Conservation (phyloP, 306 rosid species). For the Quercus ilex region DNA sequence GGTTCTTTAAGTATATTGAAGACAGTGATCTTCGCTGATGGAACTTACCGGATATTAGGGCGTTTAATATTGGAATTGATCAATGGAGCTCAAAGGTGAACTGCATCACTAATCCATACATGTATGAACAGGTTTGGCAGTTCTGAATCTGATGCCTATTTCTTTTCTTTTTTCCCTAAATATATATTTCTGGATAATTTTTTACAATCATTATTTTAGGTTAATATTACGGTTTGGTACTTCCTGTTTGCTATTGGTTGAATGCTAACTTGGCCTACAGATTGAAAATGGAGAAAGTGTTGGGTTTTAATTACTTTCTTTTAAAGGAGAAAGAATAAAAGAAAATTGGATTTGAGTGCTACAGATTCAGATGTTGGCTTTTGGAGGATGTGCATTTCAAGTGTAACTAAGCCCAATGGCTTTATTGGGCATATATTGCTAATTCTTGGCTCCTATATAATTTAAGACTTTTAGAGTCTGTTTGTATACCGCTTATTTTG, state of each 20-base stretch:
- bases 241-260: neutral
- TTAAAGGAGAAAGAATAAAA: neutral
- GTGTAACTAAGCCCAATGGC: constrained; percentile 8
- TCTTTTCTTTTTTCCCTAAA: neutral
- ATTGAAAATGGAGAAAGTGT: neutral
- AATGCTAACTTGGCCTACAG: neutral
- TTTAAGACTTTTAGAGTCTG: no score
- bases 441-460: constrained; percentile 1
- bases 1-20: constrained; percentile 66
- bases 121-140: constrained; percentile 72
- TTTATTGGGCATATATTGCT: neutral
- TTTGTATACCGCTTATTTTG: no score
- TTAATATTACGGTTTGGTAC: neutral
- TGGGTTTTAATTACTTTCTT: neutral
- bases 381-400: neutral
- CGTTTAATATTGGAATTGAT: constrained; percentile 56
- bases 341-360: constrained; percentile 2
- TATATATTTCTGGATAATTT: neutral
- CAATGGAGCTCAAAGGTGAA: constrained; percentile 72
- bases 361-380: neutral
- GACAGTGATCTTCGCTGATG: constrained; percentile 67
- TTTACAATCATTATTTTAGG: neutral
- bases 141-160: neutral
- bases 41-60: constrained; percentile 57
- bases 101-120: constrained; percentile 69